Evolutionary conservation across 192 early-diverging fungal species (phyloP).

Genomic region (Chytriomyces hyalinus): DNA sequence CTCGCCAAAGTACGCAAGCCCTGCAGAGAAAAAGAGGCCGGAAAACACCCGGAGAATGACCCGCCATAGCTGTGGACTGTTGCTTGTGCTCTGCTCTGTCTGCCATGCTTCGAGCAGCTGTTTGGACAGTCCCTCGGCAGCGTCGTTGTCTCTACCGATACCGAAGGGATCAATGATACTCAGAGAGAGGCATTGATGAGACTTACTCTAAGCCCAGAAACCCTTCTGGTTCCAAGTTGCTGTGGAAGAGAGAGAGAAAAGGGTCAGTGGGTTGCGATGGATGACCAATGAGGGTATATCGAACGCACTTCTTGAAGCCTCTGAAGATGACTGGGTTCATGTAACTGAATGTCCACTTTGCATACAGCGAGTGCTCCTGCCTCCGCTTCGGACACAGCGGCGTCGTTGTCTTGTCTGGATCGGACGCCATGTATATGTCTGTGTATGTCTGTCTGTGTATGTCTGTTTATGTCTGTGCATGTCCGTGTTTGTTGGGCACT

Average conservation of each 20-base stretch:
- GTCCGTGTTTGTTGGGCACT: background rate
- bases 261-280: background rate
- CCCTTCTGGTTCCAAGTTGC: slow-evolving; percentile 36
- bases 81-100: slow-evolving; percentile 17
- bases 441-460: background rate
- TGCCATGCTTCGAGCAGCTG: slow-evolving; percentile 42
- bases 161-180: background rate
- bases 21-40: slow-evolving; percentile 22
- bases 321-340: slow-evolving; percentile 46
- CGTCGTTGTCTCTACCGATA: slow-evolving; percentile 25
- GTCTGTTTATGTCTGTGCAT: background rate
- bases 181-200: background rate
- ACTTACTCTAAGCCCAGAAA: slow-evolving; percentile 44
- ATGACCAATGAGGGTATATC: background rate
- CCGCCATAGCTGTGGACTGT: slow-evolving; percentile 35
- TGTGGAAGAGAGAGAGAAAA: background rate
- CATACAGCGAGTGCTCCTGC: slow-evolving; percentile 29
- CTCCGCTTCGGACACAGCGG: background rate
- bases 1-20: slow-evolving; percentile 44
- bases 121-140: slow-evolving; percentile 38
- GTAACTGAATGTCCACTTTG: slow-evolving; percentile 41
- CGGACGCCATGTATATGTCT: background rate
- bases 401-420: background rate
- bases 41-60: slow-evolving; percentile 45
- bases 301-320: slow-evolving; percentile 29